A percentile compares a stretch with the other conserved stretches of the same genome.
Evolutionary conservation across 2,329 filamentous ascomycete species (phyloP).

Genomic region (Colletotrichum tropicale): DNA sequence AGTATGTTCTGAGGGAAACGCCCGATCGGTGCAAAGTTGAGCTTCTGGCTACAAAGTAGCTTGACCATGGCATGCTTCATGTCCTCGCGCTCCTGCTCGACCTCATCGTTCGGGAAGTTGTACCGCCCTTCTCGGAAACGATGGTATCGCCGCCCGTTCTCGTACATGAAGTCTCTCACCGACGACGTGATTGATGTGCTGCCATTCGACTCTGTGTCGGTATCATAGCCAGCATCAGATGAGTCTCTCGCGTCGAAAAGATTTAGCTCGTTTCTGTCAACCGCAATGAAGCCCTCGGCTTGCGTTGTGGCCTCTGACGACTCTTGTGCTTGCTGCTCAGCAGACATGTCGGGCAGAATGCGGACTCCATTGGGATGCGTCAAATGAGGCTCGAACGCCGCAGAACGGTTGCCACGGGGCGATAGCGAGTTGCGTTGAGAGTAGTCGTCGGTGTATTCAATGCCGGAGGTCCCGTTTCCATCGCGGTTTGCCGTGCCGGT

Average conservation of each 20-base stretch:
- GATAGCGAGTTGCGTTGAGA: neutral
- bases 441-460: neutral
- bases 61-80: constrained; percentile 60
- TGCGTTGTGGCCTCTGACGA: constrained; percentile 38
- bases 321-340: constrained; percentile 38
- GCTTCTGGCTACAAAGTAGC: constrained; percentile 48
- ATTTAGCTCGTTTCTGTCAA: constrained; percentile 33
- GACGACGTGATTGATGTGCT: constrained; percentile 43
- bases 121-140: constrained; percentile 59
- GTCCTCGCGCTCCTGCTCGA: constrained; percentile 63
- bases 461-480: neutral
- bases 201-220: constrained; percentile 37
- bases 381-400: constrained; percentile 31
- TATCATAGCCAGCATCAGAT: constrained; percentile 42
- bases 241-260: constrained; percentile 21
- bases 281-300: constrained; percentile 39
- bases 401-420: neutral
- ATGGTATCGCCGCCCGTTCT: constrained; percentile 66
- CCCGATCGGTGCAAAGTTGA: constrained; percentile 58
- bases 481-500: neutral
- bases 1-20: constrained; percentile 52
- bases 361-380: constrained; percentile 41
- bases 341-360: constrained; percentile 40
- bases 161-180: constrained; percentile 53
- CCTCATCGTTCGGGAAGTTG: constrained; percentile 64